These are phyloP conservation scores for Pelagophyceae sp. DNA, from an alignment of 352 stramenopile genomes.

Conservation along the genomic window DNA sequence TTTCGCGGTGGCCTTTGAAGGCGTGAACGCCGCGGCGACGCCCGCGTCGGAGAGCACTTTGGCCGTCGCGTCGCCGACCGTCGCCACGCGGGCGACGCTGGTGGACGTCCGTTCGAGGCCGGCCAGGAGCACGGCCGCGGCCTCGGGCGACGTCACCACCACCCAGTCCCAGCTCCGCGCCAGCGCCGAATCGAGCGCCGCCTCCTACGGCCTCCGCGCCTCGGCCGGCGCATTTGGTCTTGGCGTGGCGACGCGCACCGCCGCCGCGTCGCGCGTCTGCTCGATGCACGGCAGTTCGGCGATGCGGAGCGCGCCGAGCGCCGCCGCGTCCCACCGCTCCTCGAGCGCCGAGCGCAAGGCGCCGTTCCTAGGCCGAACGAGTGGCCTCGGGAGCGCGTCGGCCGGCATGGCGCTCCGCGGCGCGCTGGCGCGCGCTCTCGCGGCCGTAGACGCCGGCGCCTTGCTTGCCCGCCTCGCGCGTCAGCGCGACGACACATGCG, in stretches of 20 bases:
- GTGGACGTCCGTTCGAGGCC: neutral
- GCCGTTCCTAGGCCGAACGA: neutral
- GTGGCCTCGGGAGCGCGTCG: too few species aligned
- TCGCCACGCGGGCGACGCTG: neutral
- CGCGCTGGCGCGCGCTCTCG: too few species aligned
- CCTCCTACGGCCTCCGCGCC: neutral
- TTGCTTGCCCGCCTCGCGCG: conserved; percentile 26
- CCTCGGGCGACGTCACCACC: conserved; percentile 26
- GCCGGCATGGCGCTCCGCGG: too few species aligned
- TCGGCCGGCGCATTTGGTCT: neutral
- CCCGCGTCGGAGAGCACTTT: neutral
- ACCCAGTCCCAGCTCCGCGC: conserved; percentile 12
- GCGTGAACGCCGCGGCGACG: conserved; percentile 6
- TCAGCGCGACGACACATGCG: conserved; percentile 18
- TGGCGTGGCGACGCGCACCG: neutral
- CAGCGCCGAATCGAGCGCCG: conserved; percentile 10
- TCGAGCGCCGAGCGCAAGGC: neutral
- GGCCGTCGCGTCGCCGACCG: conserved; percentile 22
- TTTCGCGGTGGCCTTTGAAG: conserved; percentile 20
- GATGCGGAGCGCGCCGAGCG: neutral
- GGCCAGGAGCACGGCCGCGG: neutral
- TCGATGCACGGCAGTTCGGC: conserved; percentile 21
- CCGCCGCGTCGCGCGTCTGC: neutral
- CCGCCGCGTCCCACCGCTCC: neutral
- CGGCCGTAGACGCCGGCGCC: too few species aligned